Evolutionary conservation across 306 rosid species (phyloP).

Genomic region (Betula pendula): DNA sequence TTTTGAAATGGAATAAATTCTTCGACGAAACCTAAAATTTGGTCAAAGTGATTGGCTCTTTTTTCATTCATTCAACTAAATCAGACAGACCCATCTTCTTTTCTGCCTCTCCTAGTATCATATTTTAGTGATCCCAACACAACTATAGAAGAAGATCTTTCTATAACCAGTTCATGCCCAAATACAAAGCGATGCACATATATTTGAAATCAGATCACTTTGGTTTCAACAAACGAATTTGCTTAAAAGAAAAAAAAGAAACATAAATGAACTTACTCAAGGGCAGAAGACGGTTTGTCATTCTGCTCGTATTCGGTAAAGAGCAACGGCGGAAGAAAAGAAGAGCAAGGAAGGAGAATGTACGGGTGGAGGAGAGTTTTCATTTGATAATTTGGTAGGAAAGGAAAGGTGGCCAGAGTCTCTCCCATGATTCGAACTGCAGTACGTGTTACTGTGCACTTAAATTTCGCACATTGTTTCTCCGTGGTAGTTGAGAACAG

Average conservation of each 20-base stretch:
- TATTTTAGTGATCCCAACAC: background rate
- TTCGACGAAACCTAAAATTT: background rate
- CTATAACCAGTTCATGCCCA: background rate
- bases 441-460: no score
- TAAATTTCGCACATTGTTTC: no score
- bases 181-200: background rate
- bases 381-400: no score
- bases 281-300: slow-evolving; percentile 95
- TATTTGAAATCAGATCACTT: background rate
- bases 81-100: background rate
- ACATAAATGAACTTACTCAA: slow-evolving; percentile 63
- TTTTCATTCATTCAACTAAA: background rate
- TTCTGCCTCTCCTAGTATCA: background rate
- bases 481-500: no score
- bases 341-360: no score
- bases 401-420: no score
- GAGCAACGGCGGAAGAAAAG: no score
- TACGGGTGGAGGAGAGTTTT: no score
- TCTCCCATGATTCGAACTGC: no score
- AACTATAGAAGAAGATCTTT: background rate
- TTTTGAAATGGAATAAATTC: background rate
- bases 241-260: background rate
- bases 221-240: background rate
- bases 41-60: background rate
- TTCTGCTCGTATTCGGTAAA: slow-evolving; percentile 97